phyloP scores from a whole-genome alignment of 768 basidiomycete genomes.

The Amanita fuliginea region DNA sequence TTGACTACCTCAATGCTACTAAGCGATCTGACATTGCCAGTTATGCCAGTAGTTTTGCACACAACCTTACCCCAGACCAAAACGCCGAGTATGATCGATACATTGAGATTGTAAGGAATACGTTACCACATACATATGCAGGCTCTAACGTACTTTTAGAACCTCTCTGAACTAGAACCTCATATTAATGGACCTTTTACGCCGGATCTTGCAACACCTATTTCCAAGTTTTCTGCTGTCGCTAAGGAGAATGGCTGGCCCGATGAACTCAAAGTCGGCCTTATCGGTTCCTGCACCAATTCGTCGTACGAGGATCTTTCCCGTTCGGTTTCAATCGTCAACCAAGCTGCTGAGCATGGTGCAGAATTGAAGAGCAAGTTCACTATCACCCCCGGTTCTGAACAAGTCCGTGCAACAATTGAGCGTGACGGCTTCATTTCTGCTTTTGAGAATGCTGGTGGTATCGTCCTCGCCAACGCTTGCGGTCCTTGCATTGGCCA shows the following conservation, averaged over 20 bases:
- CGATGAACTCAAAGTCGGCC: constrained; percentile 88
- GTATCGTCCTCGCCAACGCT: constrained; percentile 92
- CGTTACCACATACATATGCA: neutral
- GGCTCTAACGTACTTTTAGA: constrained; percentile 29
- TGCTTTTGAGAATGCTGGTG: constrained; percentile 80
- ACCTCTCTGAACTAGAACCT: constrained; percentile 94
- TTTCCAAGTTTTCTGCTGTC: constrained; percentile 88
- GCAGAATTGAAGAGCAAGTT: constrained; percentile 86
- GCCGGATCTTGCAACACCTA: constrained; percentile 97
- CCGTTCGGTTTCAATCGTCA: constrained; percentile 89
- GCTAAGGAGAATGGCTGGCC: constrained; percentile 97
- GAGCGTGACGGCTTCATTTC: constrained; percentile 91
- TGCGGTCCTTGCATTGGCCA: constrained; percentile 99
- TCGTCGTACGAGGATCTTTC: constrained; percentile 99
- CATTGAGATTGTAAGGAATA: constrained; percentile 75
- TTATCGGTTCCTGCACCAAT: constrained; percentile 99
- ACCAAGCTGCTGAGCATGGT: constrained; percentile 81
- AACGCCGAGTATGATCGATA: constrained; percentile 87
- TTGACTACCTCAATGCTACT: constrained; percentile 88
- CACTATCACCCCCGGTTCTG: constrained; percentile 97
- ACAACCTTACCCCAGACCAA: constrained; percentile 85
- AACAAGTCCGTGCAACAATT: constrained; percentile 97
- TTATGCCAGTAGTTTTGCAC: constrained; percentile 81
- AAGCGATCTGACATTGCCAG: constrained; percentile 79
- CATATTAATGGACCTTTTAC: constrained; percentile 99